Evolutionary conservation across 1,284 basidiomycete species (phyloP), one percentile per base, ranked within the genome.

Genomic region (Apiotrichum siamense): DNA sequence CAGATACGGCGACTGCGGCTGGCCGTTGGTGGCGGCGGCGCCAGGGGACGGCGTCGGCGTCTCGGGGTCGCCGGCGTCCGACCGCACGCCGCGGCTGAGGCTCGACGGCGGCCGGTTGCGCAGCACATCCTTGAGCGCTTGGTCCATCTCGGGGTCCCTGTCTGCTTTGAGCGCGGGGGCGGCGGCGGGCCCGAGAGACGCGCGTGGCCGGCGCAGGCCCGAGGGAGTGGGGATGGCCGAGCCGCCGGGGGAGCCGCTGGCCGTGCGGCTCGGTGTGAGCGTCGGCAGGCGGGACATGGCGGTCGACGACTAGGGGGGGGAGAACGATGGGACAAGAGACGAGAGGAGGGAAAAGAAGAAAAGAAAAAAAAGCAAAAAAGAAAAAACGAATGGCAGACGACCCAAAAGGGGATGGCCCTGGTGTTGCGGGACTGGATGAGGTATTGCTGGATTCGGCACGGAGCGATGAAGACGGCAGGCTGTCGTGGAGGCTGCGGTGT

Each of bases 241-340:
- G 23, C 49, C 52, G 3, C 59, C 58, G 17, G 62, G 60, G 21
- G 62, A 56, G 1, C 58, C 51, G 12, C 54, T 60, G 6, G 45
- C 26, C 2, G 55, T 21, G 2, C 66, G 60, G 9, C 60, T 59
- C 0, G 70, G 70, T 1, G 69, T 64, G 12, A 70, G 50, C 1
- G 60, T 66, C 3, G 70, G 70, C 6, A 72, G 58, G 13, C 67
- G 64, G 4, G 70, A 72, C 68, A 67, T 69, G 33, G 35, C 31
- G 46, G 33, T n/a, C n/a, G n/a, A n/a, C n/a, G n/a, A n/a, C n/a
- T n/a, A 31, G 27, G 6, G n/a, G 23, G 3, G 23, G 4, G 23
- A 44, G 31, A 15, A 7, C n/a, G 35, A n/a, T 25, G 48, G 7
- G 23, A 17, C 35, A 20, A 24, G 12, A 18, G 17, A 41, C 7